Base-by-base conservation (phyloP, 2,329 filamentous ascomycete genomes). In the Colletotrichum sp. region DNA sequence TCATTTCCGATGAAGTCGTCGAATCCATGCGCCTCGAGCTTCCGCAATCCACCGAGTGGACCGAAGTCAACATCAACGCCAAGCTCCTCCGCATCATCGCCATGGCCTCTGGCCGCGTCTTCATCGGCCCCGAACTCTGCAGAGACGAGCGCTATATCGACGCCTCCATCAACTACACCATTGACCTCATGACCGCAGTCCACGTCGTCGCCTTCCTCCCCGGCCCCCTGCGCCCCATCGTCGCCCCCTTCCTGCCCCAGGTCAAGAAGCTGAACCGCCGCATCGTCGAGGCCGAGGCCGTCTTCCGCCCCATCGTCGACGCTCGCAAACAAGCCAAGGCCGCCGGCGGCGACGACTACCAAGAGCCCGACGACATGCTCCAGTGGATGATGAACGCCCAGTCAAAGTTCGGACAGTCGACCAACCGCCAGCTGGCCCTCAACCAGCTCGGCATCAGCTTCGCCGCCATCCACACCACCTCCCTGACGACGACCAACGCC, bases 391-490 rank as follows among this genome's bases (percentile, higher is more conserved):
- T 87, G 13, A 82, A 86, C 47, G 78, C 79, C 0, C 80, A 84
- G 29, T 69, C 78, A 5, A 83, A 85, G 77, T 83, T 82, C 15
- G 77, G 77, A 6, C 76, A 78, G 9, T 67, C 79, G 67, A 79
- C 77, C 13, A 80, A 82, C 70, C 79, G 81, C 43, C 80, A 83
- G 27, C 76, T 87, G 15, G 83, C 86, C 8, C 80, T 79, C 51
- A 78, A 85, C 24, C 84, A 88, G 78, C 81, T 89, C 8, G 78
- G 80, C 0, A 74, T 89, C 12, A 85, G 82, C 54, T 86, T 89
- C 66, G 87, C 87, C 0, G 85, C 88, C 4, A 89, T 90, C 43
- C 87, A 89, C 75, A 89, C 87, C 0, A 90, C 87, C 1, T 84
- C 86, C 1, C 77, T 86, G 67, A 82, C 86, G 0, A 77, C 84